phyloP scores from a whole-genome alignment of 1,284 basidiomycete genomes.

The Puccinia sorghi region DNA sequence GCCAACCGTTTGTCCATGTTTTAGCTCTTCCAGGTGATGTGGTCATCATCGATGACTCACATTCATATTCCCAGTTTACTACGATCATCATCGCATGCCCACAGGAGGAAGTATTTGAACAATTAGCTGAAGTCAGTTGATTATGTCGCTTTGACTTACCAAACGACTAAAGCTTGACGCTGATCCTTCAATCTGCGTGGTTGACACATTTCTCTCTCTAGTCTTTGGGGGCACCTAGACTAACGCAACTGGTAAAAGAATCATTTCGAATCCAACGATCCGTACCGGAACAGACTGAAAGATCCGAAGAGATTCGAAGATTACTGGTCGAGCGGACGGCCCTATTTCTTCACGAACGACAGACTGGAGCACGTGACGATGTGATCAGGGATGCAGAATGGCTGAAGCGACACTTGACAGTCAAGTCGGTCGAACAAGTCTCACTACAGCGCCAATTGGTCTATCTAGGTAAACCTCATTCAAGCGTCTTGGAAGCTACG shows the following conservation, averaged over 20 bases:
- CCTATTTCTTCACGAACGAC: constrained; percentile 58
- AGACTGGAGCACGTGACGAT: constrained; percentile 54
- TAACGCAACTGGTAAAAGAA: constrained; percentile 57
- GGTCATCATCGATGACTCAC: constrained; percentile 58
- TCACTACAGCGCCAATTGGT: constrained; percentile 53
- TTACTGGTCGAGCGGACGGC: constrained; percentile 58
- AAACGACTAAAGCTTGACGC: not conserved
- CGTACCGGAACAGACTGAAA: constrained; percentile 52
- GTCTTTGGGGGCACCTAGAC: constrained; percentile 56
- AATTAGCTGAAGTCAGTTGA: constrained; percentile 50
- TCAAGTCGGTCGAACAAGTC: constrained; percentile 52
- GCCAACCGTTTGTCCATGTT: constrained; percentile 56
- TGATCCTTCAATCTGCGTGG: not conserved
- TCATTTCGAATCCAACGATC: constrained; percentile 55
- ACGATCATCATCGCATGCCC: constrained; percentile 57
- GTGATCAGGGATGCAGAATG: constrained; percentile 57
- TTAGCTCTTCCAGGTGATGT: constrained; percentile 56
- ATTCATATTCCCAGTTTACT: constrained; percentile 58
- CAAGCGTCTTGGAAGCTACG: constrained; percentile 41
- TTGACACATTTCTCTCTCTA: not conserved
- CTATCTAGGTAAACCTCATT: constrained; percentile 53
- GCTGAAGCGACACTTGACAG: constrained; percentile 54
- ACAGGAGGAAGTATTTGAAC: constrained; percentile 57
- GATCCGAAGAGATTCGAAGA: constrained; percentile 54
- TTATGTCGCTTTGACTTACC: not conserved